Evolutionary conservation across 345 rosid species (phyloP), one percentile per base, ranked within the genome.

Genomic region (Melaleuca alternifolia): DNA sequence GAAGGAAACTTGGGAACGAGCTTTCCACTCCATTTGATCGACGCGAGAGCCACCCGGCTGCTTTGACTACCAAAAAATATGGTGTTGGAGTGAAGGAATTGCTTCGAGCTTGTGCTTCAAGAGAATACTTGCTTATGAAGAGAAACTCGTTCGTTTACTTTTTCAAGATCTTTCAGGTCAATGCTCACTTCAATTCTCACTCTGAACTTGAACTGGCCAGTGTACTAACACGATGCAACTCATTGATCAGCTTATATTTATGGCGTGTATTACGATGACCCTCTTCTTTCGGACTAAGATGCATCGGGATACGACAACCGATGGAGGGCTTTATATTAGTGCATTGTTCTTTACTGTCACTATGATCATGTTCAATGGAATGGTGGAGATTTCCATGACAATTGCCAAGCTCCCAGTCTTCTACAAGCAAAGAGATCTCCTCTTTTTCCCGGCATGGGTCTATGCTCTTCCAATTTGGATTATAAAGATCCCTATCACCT

Each of bases 101-200:
- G 84, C 84, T 94, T 84, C 95, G 87, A 88, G 95, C 94, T 11
- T 90, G 91, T 90, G 71, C 89, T 20, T 84, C 93, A 23, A 88
- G 98, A 88, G 96, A 95, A 86, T 65, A 37, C 71, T 88, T 92
- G 89, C 91, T 95, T 71, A 92, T 95, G 95, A 89, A 90, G 86
- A 94, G 97, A 89, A 95, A 93, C 88, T 85, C 93, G 3, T 91
- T 88, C 48, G 90, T 95, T n/a, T 91, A 91, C 88, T 16, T 61
- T 85, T 93, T 95, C 90, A 96, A 95, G 89, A 54, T 94, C 6
- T 26, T 13, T 54, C 94, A 92, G 85, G 95, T 93, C 81, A 59
- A 86, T 79, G 81, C 79, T n/a, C 46, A 53, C 65, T 84, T 24
- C 11, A 54, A 37, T 76, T 37, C 44, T 62, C 52, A 71, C 33